Evolutionary conservation across 2,329 filamentous ascomycete genomes (phyloP).

Genomic region (Septoria linicola): DNA sequence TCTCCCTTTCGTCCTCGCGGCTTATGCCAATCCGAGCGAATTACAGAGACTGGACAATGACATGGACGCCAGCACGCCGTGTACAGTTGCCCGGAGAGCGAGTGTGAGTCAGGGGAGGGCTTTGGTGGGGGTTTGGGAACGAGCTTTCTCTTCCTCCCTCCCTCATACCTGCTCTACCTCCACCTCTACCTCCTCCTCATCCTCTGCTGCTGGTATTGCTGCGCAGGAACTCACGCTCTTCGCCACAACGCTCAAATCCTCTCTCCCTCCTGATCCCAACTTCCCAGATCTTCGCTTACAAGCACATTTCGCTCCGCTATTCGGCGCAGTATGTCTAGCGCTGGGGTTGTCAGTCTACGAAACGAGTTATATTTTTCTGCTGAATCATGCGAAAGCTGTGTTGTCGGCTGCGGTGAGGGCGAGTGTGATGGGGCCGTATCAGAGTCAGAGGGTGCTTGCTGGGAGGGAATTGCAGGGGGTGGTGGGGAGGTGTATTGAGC

Average conservation of each 20-base stretch:
- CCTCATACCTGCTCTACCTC: too few species aligned
- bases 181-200: too few species aligned
- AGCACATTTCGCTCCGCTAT: conserved; percentile 69
- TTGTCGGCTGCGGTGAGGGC: conserved; percentile 75
- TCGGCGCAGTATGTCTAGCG: conserved; percentile 64
- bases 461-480: conserved; percentile 57
- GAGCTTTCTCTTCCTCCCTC: conserved; percentile 30
- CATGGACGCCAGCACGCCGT: conserved; percentile 73
- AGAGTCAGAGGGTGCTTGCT: conserved; percentile 72
- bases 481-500: conserved; percentile 58
- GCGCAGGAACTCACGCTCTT: too few species aligned
- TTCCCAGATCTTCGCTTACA: conserved; percentile 29
- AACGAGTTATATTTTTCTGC: conserved; percentile 71
- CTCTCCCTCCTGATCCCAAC: too few species aligned
- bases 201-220: too few species aligned
- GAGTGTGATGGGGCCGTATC: conserved; percentile 76
- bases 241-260: too few species aligned
- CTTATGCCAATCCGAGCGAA: conserved; percentile 55
- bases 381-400: conserved; percentile 73
- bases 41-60: conserved; percentile 67
- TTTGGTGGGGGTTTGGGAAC: conserved; percentile 76
- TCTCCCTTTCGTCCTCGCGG: conserved; percentile 72
- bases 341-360: conserved; percentile 61
- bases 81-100: conserved; percentile 74
- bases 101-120: conserved; percentile 69